These are phyloP conservation scores for Rhizopogon hawkerae DNA, from an alignment of 1,284 basidiomycete genomes.

Conservation along the genomic window DNA sequence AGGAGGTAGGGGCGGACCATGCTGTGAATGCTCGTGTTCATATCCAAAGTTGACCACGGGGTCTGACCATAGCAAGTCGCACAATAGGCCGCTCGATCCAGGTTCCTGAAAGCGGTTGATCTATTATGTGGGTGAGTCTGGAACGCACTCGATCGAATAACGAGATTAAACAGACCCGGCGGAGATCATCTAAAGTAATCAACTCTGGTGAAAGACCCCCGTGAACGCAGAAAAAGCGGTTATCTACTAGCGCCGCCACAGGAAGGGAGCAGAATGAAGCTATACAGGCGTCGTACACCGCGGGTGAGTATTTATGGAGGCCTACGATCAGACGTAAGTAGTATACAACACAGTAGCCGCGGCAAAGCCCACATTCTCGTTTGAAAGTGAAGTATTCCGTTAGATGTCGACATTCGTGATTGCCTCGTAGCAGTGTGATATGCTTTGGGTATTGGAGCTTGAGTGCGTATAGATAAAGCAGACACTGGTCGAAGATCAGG, in stretches of 20 bases:
- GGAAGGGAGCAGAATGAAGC: slow-evolving; percentile 90
- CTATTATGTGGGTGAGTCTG: slow-evolving; percentile 28
- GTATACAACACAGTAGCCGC: slow-evolving; percentile 1
- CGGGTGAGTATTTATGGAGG: slow-evolving; percentile 86
- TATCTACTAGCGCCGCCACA: slow-evolving; percentile 88
- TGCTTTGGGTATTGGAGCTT: slow-evolving; percentile 94
- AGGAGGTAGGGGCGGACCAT: slow-evolving; percentile 21
- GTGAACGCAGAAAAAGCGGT: slow-evolving; percentile 96
- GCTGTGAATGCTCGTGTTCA: slow-evolving; percentile 36
- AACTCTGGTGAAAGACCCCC: slow-evolving; percentile 93
- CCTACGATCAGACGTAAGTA: slow-evolving; percentile 36
- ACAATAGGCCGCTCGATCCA: slow-evolving; percentile 85
- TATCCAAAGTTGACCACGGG: slow-evolving; percentile 76
- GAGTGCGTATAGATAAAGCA: slow-evolving; percentile 82
- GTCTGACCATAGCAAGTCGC: slow-evolving; percentile 94
- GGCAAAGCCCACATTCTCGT: slow-evolving; percentile 64
- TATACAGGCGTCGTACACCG: slow-evolving; percentile 86
- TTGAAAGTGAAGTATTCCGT: slow-evolving; percentile 98
- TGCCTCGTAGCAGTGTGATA: slow-evolving; percentile 86
- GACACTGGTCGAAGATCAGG: slow-evolving; percentile 44
- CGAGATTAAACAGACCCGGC: slow-evolving; percentile 42
- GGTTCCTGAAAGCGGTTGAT: slow-evolving; percentile 94
- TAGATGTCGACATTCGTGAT: slow-evolving; percentile 95
- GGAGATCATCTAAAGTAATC: slow-evolving; percentile 73
- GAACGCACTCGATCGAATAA: not conserved